A percentile compares a stretch with the other conserved stretches of the same genome.
Evolutionary conservation across 768 basidiomycete genomes (phyloP).

Genomic region (Pulveroboletus sp.): DNA sequence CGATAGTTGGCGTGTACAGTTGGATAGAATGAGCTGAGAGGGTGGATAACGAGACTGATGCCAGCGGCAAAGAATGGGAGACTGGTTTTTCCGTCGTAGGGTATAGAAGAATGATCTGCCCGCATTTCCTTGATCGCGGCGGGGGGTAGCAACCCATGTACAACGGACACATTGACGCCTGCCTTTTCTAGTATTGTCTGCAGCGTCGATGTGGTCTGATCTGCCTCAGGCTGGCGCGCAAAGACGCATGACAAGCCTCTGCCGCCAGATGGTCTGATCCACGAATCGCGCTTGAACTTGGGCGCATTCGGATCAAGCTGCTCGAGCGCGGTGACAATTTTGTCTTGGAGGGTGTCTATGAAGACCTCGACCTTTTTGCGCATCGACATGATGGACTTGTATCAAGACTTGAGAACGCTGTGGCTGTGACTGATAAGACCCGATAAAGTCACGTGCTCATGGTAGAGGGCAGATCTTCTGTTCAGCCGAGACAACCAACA

Average conservation of each 20-base stretch:
- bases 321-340: conserved; percentile 78
- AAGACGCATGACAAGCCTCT: conserved; percentile 84
- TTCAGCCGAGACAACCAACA: neutral
- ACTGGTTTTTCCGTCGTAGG: conserved; percentile 54
- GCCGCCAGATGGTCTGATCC: conserved; percentile 68
- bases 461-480: conserved; percentile 1
- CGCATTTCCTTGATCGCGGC: conserved; percentile 93
- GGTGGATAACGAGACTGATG: conserved; percentile 90
- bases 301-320: conserved; percentile 69
- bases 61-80: conserved; percentile 95
- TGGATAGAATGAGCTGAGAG: conserved; percentile 88
- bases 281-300: conserved; percentile 77
- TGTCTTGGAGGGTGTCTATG: conserved; percentile 71
- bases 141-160: conserved; percentile 85
- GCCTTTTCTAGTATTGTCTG: conserved; percentile 84
- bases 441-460: conserved; percentile 26
- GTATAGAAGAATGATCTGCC: conserved; percentile 80
- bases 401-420: neutral
- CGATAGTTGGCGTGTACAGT: conserved; percentile 97
- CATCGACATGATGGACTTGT: conserved; percentile 43
- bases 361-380: conserved; percentile 75
- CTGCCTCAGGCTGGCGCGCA: conserved; percentile 38
- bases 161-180: conserved; percentile 92
- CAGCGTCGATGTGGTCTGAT: conserved; percentile 32
- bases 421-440: neutral